Evolutionary conservation across 331 rosid genomes (phyloP).

Genomic region (Saraca asoca): DNA sequence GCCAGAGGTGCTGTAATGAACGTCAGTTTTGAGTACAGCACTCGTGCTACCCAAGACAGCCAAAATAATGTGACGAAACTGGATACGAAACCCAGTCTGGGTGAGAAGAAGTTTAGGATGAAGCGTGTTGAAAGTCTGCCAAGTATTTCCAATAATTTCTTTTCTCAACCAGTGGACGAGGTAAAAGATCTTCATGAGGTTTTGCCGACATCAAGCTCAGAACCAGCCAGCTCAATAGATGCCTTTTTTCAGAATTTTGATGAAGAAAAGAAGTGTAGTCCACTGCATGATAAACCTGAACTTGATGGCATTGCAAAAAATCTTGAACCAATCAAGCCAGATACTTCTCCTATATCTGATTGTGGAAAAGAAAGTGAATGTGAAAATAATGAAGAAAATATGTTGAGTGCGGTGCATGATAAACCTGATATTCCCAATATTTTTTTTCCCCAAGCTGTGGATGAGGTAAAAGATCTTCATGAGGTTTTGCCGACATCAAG

Average conservation of each 20-base stretch:
- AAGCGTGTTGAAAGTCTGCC: constrained; percentile 52
- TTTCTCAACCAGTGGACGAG: constrained; percentile 46
- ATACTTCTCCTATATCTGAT: constrained; percentile 41
- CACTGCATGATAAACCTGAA: constrained; percentile 34
- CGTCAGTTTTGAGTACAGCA: constrained; percentile 78
- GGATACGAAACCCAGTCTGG: constrained; percentile 37
- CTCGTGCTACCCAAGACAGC: constrained; percentile 41
- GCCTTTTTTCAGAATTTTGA: constrained; percentile 53
- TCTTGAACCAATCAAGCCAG: constrained; percentile 40
- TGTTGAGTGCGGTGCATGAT: no score
- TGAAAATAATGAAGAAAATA: constrained; percentile 47
- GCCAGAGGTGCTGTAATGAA: constrained; percentile 73
- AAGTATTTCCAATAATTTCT: constrained; percentile 26
- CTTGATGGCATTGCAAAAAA: constrained; percentile 49
- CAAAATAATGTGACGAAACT: constrained; percentile 40
- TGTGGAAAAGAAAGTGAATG: constrained; percentile 47
- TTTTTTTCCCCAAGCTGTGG: constrained; percentile 42
- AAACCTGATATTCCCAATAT: no score
- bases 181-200: constrained; percentile 88
- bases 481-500: constrained; percentile 66
- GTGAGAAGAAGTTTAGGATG: constrained; percentile 41
- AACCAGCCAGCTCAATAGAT: constrained; percentile 72
- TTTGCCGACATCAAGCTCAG: constrained; percentile 60
- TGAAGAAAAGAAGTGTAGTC: constrained; percentile 38
- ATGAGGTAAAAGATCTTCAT: constrained; percentile 79